Conservation (phyloP, 495 filamentous ascomycete genomes). For the Podospora bellae-mahoneyi region DNA sequence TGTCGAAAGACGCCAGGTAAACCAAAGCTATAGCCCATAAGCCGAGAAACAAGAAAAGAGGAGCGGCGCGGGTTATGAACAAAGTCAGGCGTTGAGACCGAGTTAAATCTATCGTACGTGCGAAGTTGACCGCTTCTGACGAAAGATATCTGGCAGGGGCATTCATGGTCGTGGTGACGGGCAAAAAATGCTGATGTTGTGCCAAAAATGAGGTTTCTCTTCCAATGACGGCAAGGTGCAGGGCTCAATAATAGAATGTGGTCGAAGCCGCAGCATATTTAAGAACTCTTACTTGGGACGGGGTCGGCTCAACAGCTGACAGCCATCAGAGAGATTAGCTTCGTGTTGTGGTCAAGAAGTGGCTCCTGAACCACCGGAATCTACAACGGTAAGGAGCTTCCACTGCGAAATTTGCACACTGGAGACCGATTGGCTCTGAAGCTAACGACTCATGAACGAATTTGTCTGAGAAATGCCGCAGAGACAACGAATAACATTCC, state of each 20-base stretch:
- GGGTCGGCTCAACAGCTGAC: not conserved
- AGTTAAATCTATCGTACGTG: not conserved
- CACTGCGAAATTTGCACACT: not conserved
- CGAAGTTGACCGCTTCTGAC: not conserved
- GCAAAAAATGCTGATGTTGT: not conserved
- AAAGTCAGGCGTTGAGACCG: not conserved
- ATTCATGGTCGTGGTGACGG: not conserved
- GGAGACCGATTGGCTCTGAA: not conserved
- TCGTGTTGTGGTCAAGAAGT: not conserved
- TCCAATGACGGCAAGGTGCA: not conserved
- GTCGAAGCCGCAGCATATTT: not conserved
- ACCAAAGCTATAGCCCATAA: not conserved
- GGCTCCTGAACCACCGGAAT: not conserved
- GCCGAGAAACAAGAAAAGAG: not conserved
- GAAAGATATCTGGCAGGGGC: not conserved
- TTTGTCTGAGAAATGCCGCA: not conserved
- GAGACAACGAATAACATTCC: not conserved
- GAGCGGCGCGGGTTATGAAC: not conserved
- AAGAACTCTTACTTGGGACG: not conserved
- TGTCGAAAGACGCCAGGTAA: not conserved
- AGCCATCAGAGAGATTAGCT: not conserved
- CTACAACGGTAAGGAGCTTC: not conserved
- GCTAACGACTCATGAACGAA: not conserved
- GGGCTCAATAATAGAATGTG: not conserved
- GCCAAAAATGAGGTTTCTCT: not conserved